Evolutionary conservation across 805 yeast genomes (phyloP).

Genomic region (Hanseniaspora jakobsenii): DNA sequence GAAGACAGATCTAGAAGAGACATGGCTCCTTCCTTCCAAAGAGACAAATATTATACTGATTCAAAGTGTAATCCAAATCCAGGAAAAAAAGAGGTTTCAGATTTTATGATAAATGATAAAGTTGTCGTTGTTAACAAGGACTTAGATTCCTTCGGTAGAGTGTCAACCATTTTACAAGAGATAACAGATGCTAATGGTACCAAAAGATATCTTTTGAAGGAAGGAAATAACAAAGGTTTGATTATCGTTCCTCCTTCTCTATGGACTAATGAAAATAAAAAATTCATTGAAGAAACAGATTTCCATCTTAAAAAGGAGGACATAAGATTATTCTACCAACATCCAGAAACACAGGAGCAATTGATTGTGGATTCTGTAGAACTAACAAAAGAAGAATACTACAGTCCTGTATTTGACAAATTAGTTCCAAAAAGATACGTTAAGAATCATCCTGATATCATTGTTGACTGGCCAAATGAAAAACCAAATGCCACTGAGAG

Average conservation of each 20-base stretch:
- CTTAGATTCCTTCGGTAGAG: constrained; percentile 44
- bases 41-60: too few species aligned
- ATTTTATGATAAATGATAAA: constrained; percentile 61
- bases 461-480: constrained; percentile 69
- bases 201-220: constrained; percentile 53
- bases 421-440: constrained; percentile 72
- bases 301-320: constrained; percentile 45
- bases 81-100: constrained; percentile 38
- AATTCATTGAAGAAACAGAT: constrained; percentile 64
- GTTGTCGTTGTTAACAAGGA: constrained; percentile 62
- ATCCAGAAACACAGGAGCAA: constrained; percentile 51
- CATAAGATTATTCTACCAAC: constrained; percentile 67
- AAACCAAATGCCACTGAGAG: constrained; percentile 42
- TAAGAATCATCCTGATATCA: constrained; percentile 44
- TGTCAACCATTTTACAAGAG: too few species aligned
- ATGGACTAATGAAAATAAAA: constrained; percentile 61
- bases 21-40: constrained; percentile 3
- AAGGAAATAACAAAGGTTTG: constrained; percentile 52
- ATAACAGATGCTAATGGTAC: too few species aligned
- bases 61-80: too few species aligned
- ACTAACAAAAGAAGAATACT: constrained; percentile 50
- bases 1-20: neutral
- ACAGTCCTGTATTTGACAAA: constrained; percentile 58
- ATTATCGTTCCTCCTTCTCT: constrained; percentile 57
- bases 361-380: constrained; percentile 69